A percentile compares a stretch with the other conserved stretches of the same genome.
Conservation (phyloP, 2,329 filamentous ascomycete species). For the Calonectria honghensis region DNA sequence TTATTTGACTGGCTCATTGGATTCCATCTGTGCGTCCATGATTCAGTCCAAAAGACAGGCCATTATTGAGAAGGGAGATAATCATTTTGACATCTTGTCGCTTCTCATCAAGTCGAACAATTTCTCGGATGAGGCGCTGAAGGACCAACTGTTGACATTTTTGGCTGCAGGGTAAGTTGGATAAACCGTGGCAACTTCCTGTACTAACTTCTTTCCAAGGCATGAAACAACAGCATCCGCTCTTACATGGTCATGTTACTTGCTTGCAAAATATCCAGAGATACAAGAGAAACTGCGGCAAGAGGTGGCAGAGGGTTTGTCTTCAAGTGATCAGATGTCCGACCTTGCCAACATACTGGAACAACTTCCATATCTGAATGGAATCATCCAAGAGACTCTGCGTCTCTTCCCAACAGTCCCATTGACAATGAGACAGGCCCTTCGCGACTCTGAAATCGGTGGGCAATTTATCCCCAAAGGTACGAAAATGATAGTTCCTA, state of each 20-base stretch:
- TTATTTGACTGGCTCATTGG: slow-evolving; percentile 39
- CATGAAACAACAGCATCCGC: slow-evolving; percentile 51
- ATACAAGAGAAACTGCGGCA: slow-evolving; percentile 46
- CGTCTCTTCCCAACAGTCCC: slow-evolving; percentile 81
- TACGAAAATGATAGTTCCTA: slow-evolving; percentile 76
- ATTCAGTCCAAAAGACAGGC: slow-evolving; percentile 70
- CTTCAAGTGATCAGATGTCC: slow-evolving; percentile 52
- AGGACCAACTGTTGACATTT: slow-evolving; percentile 74
- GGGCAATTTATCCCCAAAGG: slow-evolving; percentile 78
- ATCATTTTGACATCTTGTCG: slow-evolving; percentile 79
- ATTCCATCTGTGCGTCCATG: slow-evolving; percentile 43
- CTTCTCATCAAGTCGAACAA: slow-evolving; percentile 70
- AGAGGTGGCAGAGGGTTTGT: slow-evolving; percentile 34
- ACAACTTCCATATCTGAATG: slow-evolving; percentile 80
- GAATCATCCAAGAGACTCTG: slow-evolving; percentile 80
- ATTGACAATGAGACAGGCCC: slow-evolving; percentile 76
- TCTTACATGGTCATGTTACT: slow-evolving; percentile 48
- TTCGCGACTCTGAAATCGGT: slow-evolving; percentile 73
- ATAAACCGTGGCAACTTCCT: rapidly evolving
- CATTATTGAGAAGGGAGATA: slow-evolving; percentile 63
- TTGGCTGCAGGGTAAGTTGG: slow-evolving; percentile 61
- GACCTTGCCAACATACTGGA: slow-evolving; percentile 74
- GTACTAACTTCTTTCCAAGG: background rate
- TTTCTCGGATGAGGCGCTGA: slow-evolving; percentile 71
- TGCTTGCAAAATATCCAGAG: slow-evolving; percentile 45